Percentiles rank a stretch among this genome's conserved stretches.
These are phyloP conservation scores for Scheffersomyces stipitis DNA, from an alignment of 805 yeast genomes.

Conservation along the genomic window DNA sequence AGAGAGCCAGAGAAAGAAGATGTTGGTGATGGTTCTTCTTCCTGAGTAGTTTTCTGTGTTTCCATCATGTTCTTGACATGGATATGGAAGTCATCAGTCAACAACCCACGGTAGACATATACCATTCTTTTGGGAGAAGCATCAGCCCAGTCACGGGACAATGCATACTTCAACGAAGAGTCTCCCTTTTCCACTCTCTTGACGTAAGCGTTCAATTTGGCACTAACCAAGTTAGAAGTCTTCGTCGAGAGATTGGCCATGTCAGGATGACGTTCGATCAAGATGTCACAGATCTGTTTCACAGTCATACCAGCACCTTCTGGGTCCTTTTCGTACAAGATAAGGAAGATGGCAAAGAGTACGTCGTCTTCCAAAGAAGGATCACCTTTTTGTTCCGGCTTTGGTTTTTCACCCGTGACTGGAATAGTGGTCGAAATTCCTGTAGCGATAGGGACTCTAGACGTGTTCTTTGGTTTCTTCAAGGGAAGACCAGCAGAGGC, in stretches of 20 bases:
- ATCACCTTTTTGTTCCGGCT: conserved; percentile 62
- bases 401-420: conserved; percentile 69
- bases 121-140: conserved; percentile 89
- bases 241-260: conserved; percentile 81
- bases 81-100: conserved; percentile 71
- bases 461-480: conserved; percentile 36
- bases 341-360: conserved; percentile 69
- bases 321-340: conserved; percentile 66
- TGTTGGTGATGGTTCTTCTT: conserved; percentile 3
- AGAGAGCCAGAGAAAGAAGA: neutral
- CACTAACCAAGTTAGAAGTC: conserved; percentile 77
- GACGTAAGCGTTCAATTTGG: conserved; percentile 81
- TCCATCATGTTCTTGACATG: conserved; percentile 69
- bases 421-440: conserved; percentile 80
- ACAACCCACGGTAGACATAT: conserved; percentile 76
- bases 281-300: conserved; percentile 77
- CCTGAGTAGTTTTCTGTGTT: conserved; percentile 33
- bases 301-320: conserved; percentile 85
- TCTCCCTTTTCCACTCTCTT: conserved; percentile 86
- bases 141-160: conserved; percentile 88
- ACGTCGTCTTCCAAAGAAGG: conserved; percentile 72
- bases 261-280: conserved; percentile 74
- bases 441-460: conserved; percentile 58
- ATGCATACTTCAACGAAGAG: conserved; percentile 64
- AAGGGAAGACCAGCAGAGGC: conserved; percentile 8